Evolutionary conservation across 306 rosid species (phyloP), one percentile per base, ranked within the genome.

Genomic region (Vicia villosa): DNA sequence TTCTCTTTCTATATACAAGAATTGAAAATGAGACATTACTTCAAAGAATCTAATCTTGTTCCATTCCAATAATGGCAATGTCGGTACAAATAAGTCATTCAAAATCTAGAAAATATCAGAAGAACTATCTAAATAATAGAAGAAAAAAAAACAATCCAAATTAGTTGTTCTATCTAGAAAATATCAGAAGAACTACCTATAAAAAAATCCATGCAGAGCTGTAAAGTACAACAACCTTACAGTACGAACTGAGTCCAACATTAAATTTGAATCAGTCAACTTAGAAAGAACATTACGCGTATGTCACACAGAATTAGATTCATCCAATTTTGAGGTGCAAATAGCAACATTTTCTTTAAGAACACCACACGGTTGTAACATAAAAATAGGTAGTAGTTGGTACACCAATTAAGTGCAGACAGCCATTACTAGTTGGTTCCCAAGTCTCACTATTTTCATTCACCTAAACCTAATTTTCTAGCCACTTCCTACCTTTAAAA

Each of bases 361-460:
- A 52, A 52, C 66, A 12, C 65, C 69, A 77, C 77, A 63, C 79
- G 59, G 52, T 22, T 60, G 71, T 49, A 73, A 64, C 62, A 77
- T 51, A 72, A 58, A 67, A 77, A 70, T 74, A 60, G 73, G 19
- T 30, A 46, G 30, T 55, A 47, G 78, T 70, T 75, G 78, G 63
- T 56, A 56, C 73, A 65, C 77, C 83, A 73, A 77, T 38, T 68
- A 75, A 64, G 87, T 85, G 79, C 86, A 80, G 80, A 75, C 79
- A 80, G 76, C 92, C 78, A 83, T 81, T 69, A 63, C 86, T 86
- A 78, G 84, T 55, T 72, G 81, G 86, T 62, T 72, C 66, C 51
- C 65, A 34, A 63, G 42, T 40, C 77, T 50, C 49, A 20, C 7
- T 37, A 43, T 41, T 70, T 68, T 50, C 76, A 52, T 64, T 73